Conservation (phyloP, 768 basidiomycete genomes). For the Rhodotorula paludigena region DNA sequence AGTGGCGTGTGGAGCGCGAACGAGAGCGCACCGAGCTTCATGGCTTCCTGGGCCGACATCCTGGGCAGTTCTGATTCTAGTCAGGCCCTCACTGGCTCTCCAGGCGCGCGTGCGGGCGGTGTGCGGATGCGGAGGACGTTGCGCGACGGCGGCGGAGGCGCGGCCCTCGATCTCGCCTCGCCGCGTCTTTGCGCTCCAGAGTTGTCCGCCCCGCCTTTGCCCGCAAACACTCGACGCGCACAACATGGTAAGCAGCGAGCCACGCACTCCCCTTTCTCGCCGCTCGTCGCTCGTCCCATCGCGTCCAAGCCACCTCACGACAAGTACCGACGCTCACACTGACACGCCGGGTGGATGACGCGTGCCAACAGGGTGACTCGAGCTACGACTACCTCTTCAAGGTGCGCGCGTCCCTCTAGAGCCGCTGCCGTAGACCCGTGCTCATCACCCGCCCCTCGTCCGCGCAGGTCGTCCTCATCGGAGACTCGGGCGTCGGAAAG, state of each 20-base stretch:
- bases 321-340: neutral
- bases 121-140: too few species aligned
- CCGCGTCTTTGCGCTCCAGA: too few species aligned
- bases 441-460: neutral
- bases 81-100: too few species aligned
- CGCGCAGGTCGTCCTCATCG: constrained; percentile 90
- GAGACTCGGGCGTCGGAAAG: constrained; percentile 98
- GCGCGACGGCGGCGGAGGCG: too few species aligned
- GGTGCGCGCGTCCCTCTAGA: constrained; percentile 52
- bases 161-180: too few species aligned
- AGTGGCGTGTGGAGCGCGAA: neutral
- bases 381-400: constrained; percentile 97
- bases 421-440: neutral
- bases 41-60: constrained; percentile 22
- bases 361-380: constrained; percentile 19
- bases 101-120: too few species aligned
- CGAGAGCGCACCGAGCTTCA: constrained; percentile 18
- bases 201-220: too few species aligned
- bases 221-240: too few species aligned
- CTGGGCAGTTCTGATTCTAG: neutral
- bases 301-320: too few species aligned
- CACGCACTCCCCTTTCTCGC: too few species aligned
- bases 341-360: neutral
- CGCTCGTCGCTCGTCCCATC: too few species aligned
- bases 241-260: too few species aligned